Conservation (phyloP, 495 filamentous ascomycete species). For the Paragyromitra xinjiangensis region DNA sequence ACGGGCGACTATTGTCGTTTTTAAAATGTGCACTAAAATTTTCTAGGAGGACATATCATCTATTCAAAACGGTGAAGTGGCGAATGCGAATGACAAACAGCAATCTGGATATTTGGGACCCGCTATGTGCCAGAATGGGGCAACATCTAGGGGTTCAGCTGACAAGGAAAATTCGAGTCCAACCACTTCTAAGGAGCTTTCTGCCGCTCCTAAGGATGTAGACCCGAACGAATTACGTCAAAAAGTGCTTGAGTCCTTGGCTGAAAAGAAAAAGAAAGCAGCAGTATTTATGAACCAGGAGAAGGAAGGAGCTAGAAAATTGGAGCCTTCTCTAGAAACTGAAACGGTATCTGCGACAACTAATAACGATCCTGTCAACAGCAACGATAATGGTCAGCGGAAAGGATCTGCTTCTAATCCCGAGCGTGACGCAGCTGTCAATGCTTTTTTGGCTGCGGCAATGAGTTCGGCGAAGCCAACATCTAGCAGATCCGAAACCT, state of each 20-base stretch:
- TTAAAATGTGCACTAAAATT: slow-evolving; percentile 36
- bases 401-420: slow-evolving; percentile 53
- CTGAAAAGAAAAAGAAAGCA: slow-evolving; percentile 58
- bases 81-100: slow-evolving; percentile 45
- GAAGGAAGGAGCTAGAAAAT: slow-evolving; percentile 55
- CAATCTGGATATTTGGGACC: slow-evolving; percentile 47
- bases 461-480: slow-evolving; percentile 51
- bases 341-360: slow-evolving; percentile 39
- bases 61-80: slow-evolving; percentile 41
- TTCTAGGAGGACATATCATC: slow-evolving; percentile 43
- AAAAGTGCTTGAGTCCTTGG: slow-evolving; percentile 55
- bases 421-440: slow-evolving; percentile 57
- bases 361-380: slow-evolving; percentile 34
- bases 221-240: slow-evolving; percentile 53
- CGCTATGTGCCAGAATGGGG: slow-evolving; percentile 41
- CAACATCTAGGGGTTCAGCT: slow-evolving; percentile 43
- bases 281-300: slow-evolving; percentile 57
- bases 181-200: slow-evolving; percentile 45
- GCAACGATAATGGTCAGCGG: slow-evolving; percentile 44
- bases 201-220: slow-evolving; percentile 41
- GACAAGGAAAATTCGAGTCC: slow-evolving; percentile 48
- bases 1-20: slow-evolving; percentile 42
- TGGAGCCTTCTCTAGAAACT: slow-evolving; percentile 49
- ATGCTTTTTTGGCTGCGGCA: slow-evolving; percentile 55
- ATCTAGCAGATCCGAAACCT: slow-evolving; percentile 43